Conservation (phyloP, 139 green algal species). For the Penium margaritaceum region DNA sequence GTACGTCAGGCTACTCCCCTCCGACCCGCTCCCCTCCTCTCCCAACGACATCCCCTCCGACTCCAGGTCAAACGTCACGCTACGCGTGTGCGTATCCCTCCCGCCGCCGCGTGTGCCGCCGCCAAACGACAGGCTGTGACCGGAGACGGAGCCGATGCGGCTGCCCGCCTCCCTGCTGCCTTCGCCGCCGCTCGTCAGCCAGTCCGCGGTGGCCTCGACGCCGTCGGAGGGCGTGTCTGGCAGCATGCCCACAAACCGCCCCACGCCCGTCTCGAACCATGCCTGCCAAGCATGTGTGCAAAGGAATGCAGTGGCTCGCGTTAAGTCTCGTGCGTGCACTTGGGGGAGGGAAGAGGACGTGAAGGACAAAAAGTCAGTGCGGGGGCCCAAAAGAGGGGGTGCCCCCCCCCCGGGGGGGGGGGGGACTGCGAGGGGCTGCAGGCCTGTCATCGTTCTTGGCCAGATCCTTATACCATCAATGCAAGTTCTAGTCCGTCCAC, state of each 20-base stretch:
- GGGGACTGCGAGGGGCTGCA: too few relatives aligned
- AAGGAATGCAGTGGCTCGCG: too few relatives aligned
- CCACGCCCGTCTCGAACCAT: slow-evolving; percentile 33
- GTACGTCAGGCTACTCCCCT: slow-evolving; percentile 29
- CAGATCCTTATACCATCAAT: too few relatives aligned
- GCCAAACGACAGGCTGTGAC: not conserved
- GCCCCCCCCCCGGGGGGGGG: too few relatives aligned
- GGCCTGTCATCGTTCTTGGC: too few relatives aligned
- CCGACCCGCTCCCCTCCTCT: not conserved
- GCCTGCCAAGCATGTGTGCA: slow-evolving; percentile 61
- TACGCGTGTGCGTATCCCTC: slow-evolving; percentile 13
- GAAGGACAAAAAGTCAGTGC: too few relatives aligned
- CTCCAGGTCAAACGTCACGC: slow-evolving; percentile 12
- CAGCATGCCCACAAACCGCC: not conserved
- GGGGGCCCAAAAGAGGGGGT: too few relatives aligned
- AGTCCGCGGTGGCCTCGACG: not conserved
- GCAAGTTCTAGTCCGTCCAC: too few relatives aligned
- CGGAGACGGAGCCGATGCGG: not conserved
- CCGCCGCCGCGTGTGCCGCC: not conserved
- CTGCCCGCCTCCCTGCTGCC: too few relatives aligned
- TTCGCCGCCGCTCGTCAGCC: not conserved
- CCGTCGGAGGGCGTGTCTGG: not conserved
- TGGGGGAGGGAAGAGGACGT: too few relatives aligned
- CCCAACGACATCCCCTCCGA: slow-evolving; percentile 2
- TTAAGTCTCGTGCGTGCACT: too few relatives aligned